Evolutionary conservation across 139 green algal species (phyloP).

Genomic region (Coelastrella sp.): DNA sequence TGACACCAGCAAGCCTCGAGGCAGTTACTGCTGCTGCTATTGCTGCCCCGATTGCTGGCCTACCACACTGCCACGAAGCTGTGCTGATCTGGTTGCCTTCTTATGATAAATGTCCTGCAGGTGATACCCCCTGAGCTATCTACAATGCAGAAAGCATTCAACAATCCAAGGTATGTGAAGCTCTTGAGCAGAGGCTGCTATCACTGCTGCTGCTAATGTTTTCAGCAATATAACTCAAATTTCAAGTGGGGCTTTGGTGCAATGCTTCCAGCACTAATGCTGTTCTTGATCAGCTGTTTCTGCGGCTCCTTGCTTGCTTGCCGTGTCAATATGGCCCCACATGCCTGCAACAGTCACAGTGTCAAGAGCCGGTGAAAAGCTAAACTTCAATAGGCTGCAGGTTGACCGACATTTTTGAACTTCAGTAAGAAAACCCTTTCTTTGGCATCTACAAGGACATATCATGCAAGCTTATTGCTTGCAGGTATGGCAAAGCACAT

Average conservation of each 20-base stretch:
- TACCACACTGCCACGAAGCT: too few species aligned
- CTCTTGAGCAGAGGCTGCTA: background rate
- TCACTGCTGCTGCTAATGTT: background rate
- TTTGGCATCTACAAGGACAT: too few species aligned
- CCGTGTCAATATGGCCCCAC: constrained; percentile 35
- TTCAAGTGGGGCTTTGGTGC: background rate
- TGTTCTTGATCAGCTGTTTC: background rate
- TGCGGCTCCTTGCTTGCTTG: constrained; percentile 13
- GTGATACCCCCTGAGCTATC: too few species aligned
- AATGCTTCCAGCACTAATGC: background rate
- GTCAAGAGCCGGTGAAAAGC: background rate
- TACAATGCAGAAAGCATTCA: too few species aligned
- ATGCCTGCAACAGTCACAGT: constrained; percentile 29
- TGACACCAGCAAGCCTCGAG: background rate
- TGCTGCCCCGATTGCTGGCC: background rate
- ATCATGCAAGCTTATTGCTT: too few species aligned
- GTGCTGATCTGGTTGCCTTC: too few species aligned
- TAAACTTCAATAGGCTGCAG: too few species aligned
- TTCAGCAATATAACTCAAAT: background rate
- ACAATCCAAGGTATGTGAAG: too few species aligned
- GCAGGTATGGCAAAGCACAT: too few species aligned
- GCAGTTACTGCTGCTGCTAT: background rate
- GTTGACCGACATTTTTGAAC: too few species aligned
- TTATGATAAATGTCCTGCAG: too few species aligned
- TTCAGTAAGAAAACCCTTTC: too few species aligned